Base-by-base conservation (phyloP, 441 rosid genomes). In the Jatropha podagrica region DNA sequence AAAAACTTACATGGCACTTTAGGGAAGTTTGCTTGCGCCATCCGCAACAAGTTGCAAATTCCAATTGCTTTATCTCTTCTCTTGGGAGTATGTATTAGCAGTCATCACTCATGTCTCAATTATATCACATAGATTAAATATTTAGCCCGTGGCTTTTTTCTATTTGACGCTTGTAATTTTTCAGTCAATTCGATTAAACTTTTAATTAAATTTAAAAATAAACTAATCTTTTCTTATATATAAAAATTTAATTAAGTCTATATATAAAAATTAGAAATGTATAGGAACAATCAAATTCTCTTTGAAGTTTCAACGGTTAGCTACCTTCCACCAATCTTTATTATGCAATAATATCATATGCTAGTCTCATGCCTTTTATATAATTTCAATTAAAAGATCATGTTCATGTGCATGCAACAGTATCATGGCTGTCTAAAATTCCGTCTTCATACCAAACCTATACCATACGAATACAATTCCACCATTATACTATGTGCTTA, bases 341-440 rank as follows among this genome's bases (percentile, higher is more conserved):
- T 44, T 17, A 26, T 37, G 37, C n/a, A 67, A 17, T 23, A 76
- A 61, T 62, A 32, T 32, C 79, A 76, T 72, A 74, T 44, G 82
- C 66, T 32, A 32, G 46, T 42, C 1, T 3, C 46, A 12, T 4
- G 10, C 56, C 63, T 23, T 44, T 1, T 7, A 42, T 7, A 42
- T 32, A 46, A 75, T 44, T n/a, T 32, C 3, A 18, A 17, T 7
- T 18, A 3, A 17, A 44, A 44, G 40, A 67, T 7, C 65, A 64
- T n/a, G 48, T 49, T 5, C 46, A 42, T 42, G 5, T 42, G 46
- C 9, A 42, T 32, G 59, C 49, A 58, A 42, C 12, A 67, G 65
- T 63, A 26, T 48, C 9, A 52, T 49, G 64, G 73, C 58, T 68
- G 62, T 55, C 65, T 23, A 37, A 66, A 65, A 40, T 17, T 49